A percentile compares a stretch with the other conserved stretches of the same genome.
Evolutionary conservation across 2,329 filamentous ascomycete species (phyloP).

Genomic region (Hypoxylon sp.): DNA sequence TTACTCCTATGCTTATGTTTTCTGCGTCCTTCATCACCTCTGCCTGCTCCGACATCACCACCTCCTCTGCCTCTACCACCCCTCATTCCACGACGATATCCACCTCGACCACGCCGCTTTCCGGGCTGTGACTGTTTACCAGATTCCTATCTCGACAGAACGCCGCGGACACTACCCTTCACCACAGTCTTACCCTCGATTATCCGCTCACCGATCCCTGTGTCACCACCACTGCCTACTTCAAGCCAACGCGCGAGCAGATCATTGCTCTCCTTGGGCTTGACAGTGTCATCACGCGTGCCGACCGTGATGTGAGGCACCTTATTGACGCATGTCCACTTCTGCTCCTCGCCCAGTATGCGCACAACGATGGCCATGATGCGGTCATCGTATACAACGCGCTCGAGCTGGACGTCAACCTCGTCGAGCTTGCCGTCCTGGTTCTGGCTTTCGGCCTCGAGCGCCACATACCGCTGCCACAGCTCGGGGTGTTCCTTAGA

Average conservation of each 20-base stretch:
- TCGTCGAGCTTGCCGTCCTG: conserved; percentile 70
- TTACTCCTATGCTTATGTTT: too few relatives aligned
- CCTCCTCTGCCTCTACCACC: neutral
- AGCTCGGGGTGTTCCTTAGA: conserved; percentile 74
- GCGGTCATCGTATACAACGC: conserved; percentile 85
- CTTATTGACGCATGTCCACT: conserved; percentile 80
- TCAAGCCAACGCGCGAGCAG: conserved; percentile 83
- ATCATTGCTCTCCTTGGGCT: conserved; percentile 95
- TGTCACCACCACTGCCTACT: conserved; percentile 61
- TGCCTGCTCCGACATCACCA: neutral
- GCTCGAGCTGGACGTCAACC: conserved; percentile 75
- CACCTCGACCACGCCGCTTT: neutral
- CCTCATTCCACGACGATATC: neutral
- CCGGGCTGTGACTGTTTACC: neutral
- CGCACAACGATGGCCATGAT: conserved; percentile 94
- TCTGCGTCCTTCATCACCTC: neutral
- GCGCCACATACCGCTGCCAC: conserved; percentile 80
- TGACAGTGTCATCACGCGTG: conserved; percentile 80
- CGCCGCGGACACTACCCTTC: conserved; percentile 64
- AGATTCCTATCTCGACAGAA: conserved; percentile 63
- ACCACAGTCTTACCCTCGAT: conserved; percentile 66
- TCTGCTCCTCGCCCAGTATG: conserved; percentile 69
- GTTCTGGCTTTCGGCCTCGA: conserved; percentile 60
- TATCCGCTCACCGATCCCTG: conserved; percentile 64
- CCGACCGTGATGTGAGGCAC: conserved; percentile 92